A percentile compares a stretch with the other conserved stretches of the same genome.
Conservation (phyloP, 2,329 filamentous ascomycete species). For the Colletotrichum sp. region DNA sequence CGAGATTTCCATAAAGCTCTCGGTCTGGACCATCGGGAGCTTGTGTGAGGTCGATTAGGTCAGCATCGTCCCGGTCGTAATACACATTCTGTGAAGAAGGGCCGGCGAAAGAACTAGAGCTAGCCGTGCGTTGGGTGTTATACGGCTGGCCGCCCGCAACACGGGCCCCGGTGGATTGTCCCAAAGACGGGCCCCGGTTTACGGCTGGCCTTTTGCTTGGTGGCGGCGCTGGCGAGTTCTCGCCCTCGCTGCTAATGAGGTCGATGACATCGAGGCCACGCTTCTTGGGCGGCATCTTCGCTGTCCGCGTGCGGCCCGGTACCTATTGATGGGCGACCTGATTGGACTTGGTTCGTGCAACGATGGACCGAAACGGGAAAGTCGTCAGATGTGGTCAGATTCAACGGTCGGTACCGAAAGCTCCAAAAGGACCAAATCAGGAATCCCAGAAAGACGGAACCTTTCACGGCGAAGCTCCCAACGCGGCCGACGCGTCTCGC, state of each 20-base stretch:
- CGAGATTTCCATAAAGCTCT: slow-evolving; percentile 54
- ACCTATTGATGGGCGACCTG: neutral
- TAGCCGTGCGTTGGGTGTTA: neutral
- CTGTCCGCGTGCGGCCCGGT: neutral
- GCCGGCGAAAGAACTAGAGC: neutral
- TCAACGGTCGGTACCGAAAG: slow-evolving; percentile 10
- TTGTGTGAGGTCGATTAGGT: slow-evolving; percentile 49
- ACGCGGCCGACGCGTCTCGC: slow-evolving; percentile 4
- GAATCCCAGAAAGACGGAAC: neutral
- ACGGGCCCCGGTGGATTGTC: slow-evolving; percentile 19
- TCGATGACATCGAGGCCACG: slow-evolving; percentile 44
- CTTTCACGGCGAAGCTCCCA: neutral
- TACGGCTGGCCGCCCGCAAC: slow-evolving; percentile 13
- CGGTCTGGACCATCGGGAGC: slow-evolving; percentile 41
- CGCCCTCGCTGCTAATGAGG: slow-evolving; percentile 42
- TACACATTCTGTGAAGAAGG: slow-evolving; percentile 20
- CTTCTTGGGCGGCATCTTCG: slow-evolving; percentile 32
- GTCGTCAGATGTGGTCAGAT: neutral
- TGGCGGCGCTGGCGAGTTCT: neutral
- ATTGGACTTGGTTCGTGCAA: neutral
- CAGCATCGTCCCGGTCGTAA: slow-evolving; percentile 36
- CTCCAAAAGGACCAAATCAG: neutral
- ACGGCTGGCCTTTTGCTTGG: slow-evolving; percentile 8
- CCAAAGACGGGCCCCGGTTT: neutral
- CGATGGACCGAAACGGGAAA: neutral